Evolutionary conservation across 176 grass and related monocot species (phyloP).

Genomic region (Dactylis glomerata): DNA sequence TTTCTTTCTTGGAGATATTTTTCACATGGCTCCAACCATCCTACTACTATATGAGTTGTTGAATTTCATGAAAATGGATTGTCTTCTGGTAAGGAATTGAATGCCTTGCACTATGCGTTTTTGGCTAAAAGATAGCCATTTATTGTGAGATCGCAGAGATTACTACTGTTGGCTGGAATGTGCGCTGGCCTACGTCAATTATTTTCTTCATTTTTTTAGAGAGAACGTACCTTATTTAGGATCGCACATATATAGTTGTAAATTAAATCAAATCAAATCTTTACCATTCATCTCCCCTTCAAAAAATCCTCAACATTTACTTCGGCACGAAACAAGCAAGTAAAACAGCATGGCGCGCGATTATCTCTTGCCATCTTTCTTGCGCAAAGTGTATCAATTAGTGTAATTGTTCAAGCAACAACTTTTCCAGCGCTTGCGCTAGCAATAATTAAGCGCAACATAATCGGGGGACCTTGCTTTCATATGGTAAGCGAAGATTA

Average conservation of each 20-base stretch:
- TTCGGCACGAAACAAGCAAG: not conserved
- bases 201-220: not conserved
- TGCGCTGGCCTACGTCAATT: not conserved
- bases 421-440: constrained; percentile 10
- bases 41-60: not conserved
- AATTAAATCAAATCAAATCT: not conserved
- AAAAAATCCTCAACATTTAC: not conserved
- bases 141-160: not conserved
- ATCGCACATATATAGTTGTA: not conserved
- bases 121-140: not conserved
- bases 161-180: not conserved
- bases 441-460: constrained; percentile 21
- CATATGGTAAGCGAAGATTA: constrained; percentile 1
- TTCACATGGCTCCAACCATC: not conserved
- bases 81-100: not conserved
- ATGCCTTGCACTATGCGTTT: not conserved
- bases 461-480: constrained; percentile 2
- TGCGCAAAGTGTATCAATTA: not conserved
- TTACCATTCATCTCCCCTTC: not conserved
- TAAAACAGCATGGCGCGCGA: constrained; percentile 21
- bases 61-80: not conserved
- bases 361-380: not conserved
- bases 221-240: not conserved
- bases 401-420: constrained; percentile 19
- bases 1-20: not conserved